Conservation (phyloP, 768 basidiomycete species). For the Podaxis carcinomalis region DNA sequence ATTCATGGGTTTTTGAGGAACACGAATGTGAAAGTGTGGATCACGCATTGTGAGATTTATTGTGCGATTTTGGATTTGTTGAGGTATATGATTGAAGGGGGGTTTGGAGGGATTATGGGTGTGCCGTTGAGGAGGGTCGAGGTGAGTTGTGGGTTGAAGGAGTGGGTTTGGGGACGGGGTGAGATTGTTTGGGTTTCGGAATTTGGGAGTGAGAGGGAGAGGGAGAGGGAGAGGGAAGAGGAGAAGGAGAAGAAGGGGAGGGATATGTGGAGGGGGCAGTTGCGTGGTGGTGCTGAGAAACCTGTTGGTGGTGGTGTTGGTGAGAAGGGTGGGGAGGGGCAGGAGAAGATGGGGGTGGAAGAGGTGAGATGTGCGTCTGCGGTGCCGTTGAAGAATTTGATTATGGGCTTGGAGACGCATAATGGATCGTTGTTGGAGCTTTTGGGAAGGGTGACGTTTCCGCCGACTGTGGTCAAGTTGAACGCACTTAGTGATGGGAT, state of each 20-base stretch:
- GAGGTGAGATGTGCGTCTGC: neutral
- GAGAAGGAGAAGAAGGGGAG: neutral
- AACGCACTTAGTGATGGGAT: slow-evolving; percentile 34
- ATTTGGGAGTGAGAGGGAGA: too few species aligned
- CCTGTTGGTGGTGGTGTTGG: neutral
- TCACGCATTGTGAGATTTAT: slow-evolving; percentile 30
- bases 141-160: slow-evolving; percentile 18
- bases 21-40: slow-evolving; percentile 30
- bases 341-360: slow-evolving; percentile 5
- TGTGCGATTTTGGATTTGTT: slow-evolving; percentile 25
- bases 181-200: slow-evolving; percentile 9
- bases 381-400: slow-evolving; percentile 22
- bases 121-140: slow-evolving; percentile 18
- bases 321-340: neutral
- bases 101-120: slow-evolving; percentile 17
- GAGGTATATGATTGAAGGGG: slow-evolving; percentile 14
- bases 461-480: slow-evolving; percentile 32
- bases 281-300: slow-evolving; percentile 8
- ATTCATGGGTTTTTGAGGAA: slow-evolving; percentile 28
- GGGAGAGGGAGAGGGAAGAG: neutral
- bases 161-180: slow-evolving; percentile 18
- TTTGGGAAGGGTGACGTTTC: slow-evolving; percentile 26
- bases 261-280: slow-evolving; percentile 1
- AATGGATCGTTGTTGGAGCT: slow-evolving; percentile 25
- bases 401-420: slow-evolving; percentile 12